These are phyloP conservation scores for Asterochloris sp. DNA, from an alignment of 139 green algal species.

Conservation along the genomic window DNA sequence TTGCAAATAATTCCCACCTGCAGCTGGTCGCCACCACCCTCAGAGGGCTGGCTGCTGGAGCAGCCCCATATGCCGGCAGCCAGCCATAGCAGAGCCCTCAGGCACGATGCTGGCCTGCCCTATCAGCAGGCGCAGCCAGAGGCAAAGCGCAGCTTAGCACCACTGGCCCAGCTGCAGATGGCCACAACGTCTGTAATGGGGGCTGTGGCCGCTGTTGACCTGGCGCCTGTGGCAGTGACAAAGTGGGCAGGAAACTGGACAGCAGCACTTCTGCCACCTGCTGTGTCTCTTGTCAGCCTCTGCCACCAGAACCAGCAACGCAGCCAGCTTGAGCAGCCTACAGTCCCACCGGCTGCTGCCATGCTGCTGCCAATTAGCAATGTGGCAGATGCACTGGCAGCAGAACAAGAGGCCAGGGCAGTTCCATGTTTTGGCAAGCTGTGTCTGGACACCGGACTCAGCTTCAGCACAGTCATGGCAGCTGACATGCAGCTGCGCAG, in stretches of 20 bases:
- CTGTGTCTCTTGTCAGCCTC: not conserved
- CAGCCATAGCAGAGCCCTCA: not conserved
- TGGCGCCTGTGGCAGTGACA: no score
- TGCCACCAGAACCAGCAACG: not conserved
- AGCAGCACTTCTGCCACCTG: not conserved
- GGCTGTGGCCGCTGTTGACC: not conserved
- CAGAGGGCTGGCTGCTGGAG: not conserved
- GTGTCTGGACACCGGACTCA: slow-evolving; percentile 5
- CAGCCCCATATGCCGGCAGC: not conserved
- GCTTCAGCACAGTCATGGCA: slow-evolving; percentile 5
- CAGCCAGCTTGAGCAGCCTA: not conserved
- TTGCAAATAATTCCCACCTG: no score
- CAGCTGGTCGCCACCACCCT: not conserved
- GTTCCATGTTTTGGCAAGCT: not conserved
- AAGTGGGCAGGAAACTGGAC: not conserved
- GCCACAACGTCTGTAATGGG: not conserved
- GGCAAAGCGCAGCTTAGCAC: not conserved
- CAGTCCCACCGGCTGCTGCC: no score
- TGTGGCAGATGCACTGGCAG: not conserved
- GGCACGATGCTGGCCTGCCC: not conserved
- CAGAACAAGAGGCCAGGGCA: not conserved
- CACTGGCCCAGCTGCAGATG: not conserved
- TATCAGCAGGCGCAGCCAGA: no score
- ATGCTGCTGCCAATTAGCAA: not conserved
- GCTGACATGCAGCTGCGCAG: slow-evolving; percentile 18